Evolutionary conservation across 495 filamentous ascomycete genomes (phyloP), one percentile per base, ranked within the genome.

Genomic region (Talaromyces trachyspermus): DNA sequence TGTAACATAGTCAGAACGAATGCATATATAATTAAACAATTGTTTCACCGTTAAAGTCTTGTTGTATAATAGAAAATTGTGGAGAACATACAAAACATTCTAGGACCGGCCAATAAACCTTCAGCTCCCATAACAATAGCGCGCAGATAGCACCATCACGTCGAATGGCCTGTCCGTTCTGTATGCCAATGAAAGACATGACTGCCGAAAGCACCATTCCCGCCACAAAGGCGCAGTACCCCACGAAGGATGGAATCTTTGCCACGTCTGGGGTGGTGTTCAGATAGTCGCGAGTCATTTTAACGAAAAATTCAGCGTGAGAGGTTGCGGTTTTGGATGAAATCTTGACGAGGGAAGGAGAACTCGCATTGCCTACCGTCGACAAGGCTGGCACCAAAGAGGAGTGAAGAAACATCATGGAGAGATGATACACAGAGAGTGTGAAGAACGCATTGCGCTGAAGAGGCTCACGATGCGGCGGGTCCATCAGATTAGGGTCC

Each of bases 191-290:
- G 18, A 40, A 40, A 12, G 37, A 5, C 37, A 40, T 40, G 5
- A 40, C 37, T 40, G 37, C 37, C 12, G 37, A 40, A 23, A 40
- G 37, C 12, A 40, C 37, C 37, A 40, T 40, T 19, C 37, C 37
- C 3, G 37, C 18, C 37, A 40, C 37, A 40, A 40, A 40, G 12
- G 37, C 37, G 20, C 37, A 40, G 17, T 40, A 40, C 4, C 37
- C 37, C 18, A 40, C 37, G 20, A 40, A 40, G 20, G 37, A 40
- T 17, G 37, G 37, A 40, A 40, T 23, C 20, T 40, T 40, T 18
- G 37, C 37, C 9, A 40, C 20, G 5, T 40, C 37, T 11, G 37
- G 37, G 7, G 37, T 40, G 14, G 37, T 40, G 6, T 22, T 40
- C 37, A 40, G 9, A 9, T 40, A 40, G 7, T n/a, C 18, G 20